These are phyloP conservation scores for Populus pruinosa DNA, from an alignment of 345 rosid genomes.

Conservation along the genomic window DNA sequence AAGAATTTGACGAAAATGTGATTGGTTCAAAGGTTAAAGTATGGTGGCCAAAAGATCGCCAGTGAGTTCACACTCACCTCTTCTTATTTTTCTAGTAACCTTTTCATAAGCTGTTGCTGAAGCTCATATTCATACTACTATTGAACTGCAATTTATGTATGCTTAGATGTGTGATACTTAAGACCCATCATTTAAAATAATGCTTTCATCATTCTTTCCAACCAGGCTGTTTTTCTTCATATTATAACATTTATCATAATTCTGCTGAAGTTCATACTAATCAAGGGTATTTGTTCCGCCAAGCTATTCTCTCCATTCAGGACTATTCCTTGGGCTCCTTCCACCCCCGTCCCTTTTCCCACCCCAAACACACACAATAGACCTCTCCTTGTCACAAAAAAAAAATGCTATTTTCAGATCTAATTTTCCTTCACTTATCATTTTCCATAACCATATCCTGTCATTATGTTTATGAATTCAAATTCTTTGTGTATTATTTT, in stretches of 20 bases:
- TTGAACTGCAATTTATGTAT: not conserved
- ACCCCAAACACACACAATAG: too few species aligned
- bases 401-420: not conserved
- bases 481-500: not conserved
- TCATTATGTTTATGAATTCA: not conserved
- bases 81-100: not conserved
- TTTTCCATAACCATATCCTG: not conserved
- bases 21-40: slow-evolving; percentile 77
- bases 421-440: not conserved
- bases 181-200: not conserved
- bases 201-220: not conserved
- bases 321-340: not conserved
- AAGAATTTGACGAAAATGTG: slow-evolving; percentile 43
- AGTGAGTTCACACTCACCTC: slow-evolving; percentile 36
- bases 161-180: not conserved
- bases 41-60: slow-evolving; percentile 88
- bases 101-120: not conserved
- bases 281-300: not conserved
- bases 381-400: too few species aligned
- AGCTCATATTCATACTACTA: not conserved
- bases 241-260: not conserved
- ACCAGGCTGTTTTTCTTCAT: not conserved
- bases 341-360: not conserved
- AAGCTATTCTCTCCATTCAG: not conserved
- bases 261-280: not conserved